Evolutionary conservation across 192 early-diverging fungal species (phyloP).

Genomic region (Bifiguratus adelaidae): DNA sequence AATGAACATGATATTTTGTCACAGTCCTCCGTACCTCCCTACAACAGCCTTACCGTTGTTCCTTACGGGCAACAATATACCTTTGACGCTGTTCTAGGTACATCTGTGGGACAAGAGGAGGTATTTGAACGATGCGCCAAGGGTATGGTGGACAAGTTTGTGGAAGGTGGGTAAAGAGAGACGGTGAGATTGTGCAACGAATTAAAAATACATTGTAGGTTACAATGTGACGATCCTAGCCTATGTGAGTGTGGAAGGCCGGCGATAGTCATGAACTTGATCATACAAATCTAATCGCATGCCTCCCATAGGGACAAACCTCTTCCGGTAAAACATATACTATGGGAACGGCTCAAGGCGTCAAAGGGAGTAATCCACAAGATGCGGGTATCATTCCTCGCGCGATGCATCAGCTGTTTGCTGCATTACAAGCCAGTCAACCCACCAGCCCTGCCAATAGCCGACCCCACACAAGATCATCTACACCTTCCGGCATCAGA

Average conservation of each 20-base stretch:
- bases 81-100: not conserved
- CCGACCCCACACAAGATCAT: not conserved
- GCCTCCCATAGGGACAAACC: constrained; percentile 61
- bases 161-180: constrained; percentile 20
- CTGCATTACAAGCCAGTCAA: constrained; percentile 5
- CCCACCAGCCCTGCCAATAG: not conserved
- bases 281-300: not conserved
- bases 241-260: constrained; percentile 30
- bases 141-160: constrained; percentile 28
- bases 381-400: constrained; percentile 59
- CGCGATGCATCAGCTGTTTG: constrained; percentile 56
- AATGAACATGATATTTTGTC: not conserved
- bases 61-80: not conserved
- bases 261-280: not conserved
- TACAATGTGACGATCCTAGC: constrained; percentile 94
- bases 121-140: constrained; percentile 12
- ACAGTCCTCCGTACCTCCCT: not conserved
- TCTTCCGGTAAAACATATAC: constrained; percentile 94
- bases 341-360: constrained; percentile 71
- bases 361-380: constrained; percentile 8
- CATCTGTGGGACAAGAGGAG: not conserved
- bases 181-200: not conserved
- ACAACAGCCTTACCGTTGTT: not conserved
- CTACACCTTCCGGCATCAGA: not conserved
- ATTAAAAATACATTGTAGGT: constrained; percentile 56